These are phyloP conservation scores for Tirmania nivea DNA, from an alignment of 495 filamentous ascomycete genomes.

Conservation along the genomic window DNA sequence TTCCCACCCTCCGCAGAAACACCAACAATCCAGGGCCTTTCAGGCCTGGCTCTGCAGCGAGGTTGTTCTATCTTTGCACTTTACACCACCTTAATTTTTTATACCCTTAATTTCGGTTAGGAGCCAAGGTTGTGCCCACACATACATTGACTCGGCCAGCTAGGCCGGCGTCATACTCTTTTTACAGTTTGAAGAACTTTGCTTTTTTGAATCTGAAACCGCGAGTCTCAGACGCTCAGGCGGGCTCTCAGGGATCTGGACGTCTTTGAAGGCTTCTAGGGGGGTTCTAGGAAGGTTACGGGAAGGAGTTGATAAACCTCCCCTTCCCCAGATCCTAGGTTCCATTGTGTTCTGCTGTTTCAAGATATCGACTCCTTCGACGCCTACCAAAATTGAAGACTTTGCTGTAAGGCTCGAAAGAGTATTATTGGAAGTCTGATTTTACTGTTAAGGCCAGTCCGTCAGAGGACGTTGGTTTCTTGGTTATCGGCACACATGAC, in stretches of 20 bases:
- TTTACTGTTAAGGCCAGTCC: too few species aligned
- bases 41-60: neutral
- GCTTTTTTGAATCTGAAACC: neutral
- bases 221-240: neutral
- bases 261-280: neutral
- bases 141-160: neutral
- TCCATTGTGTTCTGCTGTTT: too few species aligned
- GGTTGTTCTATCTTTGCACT: conserved; percentile 4
- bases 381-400: too few species aligned
- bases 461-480: too few species aligned
- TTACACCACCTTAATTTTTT: neutral
- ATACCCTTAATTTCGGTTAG: too few species aligned
- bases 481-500: too few species aligned
- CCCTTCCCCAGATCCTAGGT: neutral
- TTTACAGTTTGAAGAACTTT: neutral
- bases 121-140: neutral
- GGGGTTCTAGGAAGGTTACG: neutral
- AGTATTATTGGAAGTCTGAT: too few species aligned
- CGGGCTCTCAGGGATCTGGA: neutral
- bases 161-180: neutral
- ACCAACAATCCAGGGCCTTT: neutral
- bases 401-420: too few species aligned
- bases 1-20: neutral
- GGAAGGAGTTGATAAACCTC: neutral
- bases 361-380: too few species aligned